phyloP scores from a whole-genome alignment of 306 rosid genomes.

The Mimosa bimucronata region DNA sequence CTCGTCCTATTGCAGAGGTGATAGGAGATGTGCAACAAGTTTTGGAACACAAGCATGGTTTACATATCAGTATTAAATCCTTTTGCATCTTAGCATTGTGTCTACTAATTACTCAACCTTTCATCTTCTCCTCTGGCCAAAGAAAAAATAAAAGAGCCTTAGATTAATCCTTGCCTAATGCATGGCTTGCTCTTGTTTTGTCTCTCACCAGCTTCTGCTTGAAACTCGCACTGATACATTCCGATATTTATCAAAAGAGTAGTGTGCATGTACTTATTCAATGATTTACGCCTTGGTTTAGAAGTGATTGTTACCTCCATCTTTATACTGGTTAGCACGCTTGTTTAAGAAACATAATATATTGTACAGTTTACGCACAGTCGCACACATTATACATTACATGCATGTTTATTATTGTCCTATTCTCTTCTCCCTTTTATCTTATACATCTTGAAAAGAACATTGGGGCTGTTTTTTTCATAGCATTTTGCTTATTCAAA shows the following conservation, averaged over 20 bases:
- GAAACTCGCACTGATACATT: neutral
- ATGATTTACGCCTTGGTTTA: neutral
- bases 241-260: neutral
- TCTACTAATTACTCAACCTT: too few species aligned
- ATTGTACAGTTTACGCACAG: neutral
- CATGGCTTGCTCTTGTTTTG: neutral
- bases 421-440: neutral
- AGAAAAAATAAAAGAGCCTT: too few species aligned
- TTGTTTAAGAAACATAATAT: neutral
- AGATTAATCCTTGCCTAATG: neutral
- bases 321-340: neutral
- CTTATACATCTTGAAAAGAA: neutral
- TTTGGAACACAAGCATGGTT: too few species aligned
- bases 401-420: neutral
- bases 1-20: too few species aligned
- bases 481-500: slow-evolving; percentile 23
- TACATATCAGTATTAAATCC: too few species aligned
- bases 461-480: slow-evolving; percentile 19
- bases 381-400: neutral
- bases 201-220: neutral
- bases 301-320: neutral
- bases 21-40: too few species aligned
- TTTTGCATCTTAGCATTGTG: too few species aligned
- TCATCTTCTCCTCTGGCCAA: too few species aligned
- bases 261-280: neutral